Evolutionary conservation across 768 basidiomycete species (phyloP).

Genomic region (Ramaria rubella): DNA sequence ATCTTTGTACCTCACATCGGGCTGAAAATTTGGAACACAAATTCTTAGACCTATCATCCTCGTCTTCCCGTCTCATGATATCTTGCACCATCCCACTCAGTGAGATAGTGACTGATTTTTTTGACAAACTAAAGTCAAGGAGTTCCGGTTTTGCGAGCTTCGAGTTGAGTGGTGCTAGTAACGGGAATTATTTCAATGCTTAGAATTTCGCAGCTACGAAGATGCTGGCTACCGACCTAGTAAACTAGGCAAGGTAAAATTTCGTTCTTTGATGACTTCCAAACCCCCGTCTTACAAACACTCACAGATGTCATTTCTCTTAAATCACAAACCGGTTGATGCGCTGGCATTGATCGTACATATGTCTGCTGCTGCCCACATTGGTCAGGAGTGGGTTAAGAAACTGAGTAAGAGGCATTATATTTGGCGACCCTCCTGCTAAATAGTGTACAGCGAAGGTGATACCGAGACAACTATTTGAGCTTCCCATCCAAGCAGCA

Average conservation of each 20-base stretch:
- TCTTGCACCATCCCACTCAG: slow-evolving; percentile 81
- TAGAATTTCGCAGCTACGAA: slow-evolving; percentile 65
- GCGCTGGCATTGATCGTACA: slow-evolving; percentile 92
- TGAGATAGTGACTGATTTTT: slow-evolving; percentile 93
- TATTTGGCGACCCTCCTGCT: not conserved
- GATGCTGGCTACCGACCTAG: slow-evolving; percentile 83
- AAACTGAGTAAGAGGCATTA: slow-evolving; percentile 65
- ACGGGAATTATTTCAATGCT: not conserved
- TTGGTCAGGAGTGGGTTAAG: slow-evolving; percentile 83
- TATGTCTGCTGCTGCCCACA: slow-evolving; percentile 61
- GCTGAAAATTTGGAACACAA: slow-evolving; percentile 78
- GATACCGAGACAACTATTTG: slow-evolving; percentile 87
- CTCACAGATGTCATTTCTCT: slow-evolving; percentile 76
- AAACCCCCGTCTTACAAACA: not conserved
- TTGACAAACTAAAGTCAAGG: slow-evolving; percentile 88
- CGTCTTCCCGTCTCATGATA: slow-evolving; percentile 66
- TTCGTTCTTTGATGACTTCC: not conserved
- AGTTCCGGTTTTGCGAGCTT: slow-evolving; percentile 90
- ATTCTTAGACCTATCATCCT: slow-evolving; percentile 58
- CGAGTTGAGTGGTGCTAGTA: slow-evolving; percentile 48
- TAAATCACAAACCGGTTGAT: slow-evolving; percentile 87
- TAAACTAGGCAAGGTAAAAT: slow-evolving; percentile 72
- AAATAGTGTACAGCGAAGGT: slow-evolving; percentile 59
- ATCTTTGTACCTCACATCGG: slow-evolving; percentile 80
- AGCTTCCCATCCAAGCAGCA: slow-evolving; percentile 92